Evolutionary conservation across 495 filamentous ascomycete species (phyloP).

Genomic region (Penicillium samsonianum): DNA sequence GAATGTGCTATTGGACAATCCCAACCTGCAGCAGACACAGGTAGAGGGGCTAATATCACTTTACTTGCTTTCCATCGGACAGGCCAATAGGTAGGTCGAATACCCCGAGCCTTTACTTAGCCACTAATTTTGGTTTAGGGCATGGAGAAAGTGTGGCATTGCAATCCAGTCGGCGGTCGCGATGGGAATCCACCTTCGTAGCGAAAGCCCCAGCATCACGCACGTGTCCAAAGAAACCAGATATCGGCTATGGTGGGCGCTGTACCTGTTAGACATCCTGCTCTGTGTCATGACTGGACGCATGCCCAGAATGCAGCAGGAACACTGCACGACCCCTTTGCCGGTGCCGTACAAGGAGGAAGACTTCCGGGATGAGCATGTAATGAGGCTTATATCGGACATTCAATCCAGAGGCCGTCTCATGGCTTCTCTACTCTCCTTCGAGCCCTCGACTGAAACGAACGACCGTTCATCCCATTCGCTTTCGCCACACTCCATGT

Average conservation of each 20-base stretch:
- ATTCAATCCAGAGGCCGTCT: not conserved
- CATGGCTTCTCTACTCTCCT: not conserved
- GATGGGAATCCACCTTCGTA: constrained; percentile 60
- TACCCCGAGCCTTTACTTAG: not conserved
- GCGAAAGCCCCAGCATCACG: constrained; percentile 43
- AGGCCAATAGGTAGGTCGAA: constrained; percentile 6
- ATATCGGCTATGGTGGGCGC: constrained; percentile 45
- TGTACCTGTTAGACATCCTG: constrained; percentile 56
- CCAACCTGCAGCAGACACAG: constrained; percentile 7
- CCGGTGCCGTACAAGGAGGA: constrained; percentile 53
- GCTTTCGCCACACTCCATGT: not conserved
- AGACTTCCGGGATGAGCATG: constrained; percentile 21
- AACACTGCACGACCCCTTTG: constrained; percentile 55
- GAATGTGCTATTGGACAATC: not conserved
- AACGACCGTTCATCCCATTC: not conserved
- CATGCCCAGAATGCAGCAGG: constrained; percentile 51
- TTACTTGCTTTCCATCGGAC: constrained; percentile 9
- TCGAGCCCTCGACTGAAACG: not conserved
- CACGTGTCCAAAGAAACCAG: constrained; percentile 46
- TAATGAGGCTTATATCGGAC: constrained; percentile 1
- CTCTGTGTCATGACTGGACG: constrained; percentile 61
- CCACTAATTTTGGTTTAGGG: constrained; percentile 3
- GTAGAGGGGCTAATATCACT: constrained; percentile 4
- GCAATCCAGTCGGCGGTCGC: constrained; percentile 56
- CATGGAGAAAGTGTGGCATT: constrained; percentile 42